Evolutionary conservation across 805 yeast species (phyloP).

Genomic region (Pichia kluyveri): DNA sequence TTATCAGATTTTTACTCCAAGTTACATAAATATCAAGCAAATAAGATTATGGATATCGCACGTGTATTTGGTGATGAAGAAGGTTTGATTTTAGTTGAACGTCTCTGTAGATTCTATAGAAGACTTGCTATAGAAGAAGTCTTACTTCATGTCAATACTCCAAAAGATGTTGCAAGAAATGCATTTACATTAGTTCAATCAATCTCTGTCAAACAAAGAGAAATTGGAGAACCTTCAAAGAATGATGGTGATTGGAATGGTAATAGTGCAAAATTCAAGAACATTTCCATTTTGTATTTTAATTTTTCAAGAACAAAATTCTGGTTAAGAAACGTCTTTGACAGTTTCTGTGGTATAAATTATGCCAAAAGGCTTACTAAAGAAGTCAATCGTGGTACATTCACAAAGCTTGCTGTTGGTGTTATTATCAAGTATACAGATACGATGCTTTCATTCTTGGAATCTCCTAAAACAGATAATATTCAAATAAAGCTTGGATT

Average conservation of each 20-base stretch:
- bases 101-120: slow-evolving; percentile 38
- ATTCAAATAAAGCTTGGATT: slow-evolving; percentile 20
- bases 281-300: slow-evolving; percentile 47
- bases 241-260: slow-evolving; percentile 30
- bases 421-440: slow-evolving; percentile 20
- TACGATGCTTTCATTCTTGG: slow-evolving; percentile 11
- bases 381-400: slow-evolving; percentile 8
- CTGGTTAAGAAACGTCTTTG: slow-evolving; percentile 26
- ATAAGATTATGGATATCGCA: slow-evolving; percentile 32
- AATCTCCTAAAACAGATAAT: slow-evolving; percentile 14
- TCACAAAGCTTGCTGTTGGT: slow-evolving; percentile 21
- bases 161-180: slow-evolving; percentile 36
- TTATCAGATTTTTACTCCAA: slow-evolving; percentile 46
- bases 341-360: slow-evolving; percentile 21
- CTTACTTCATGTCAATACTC: slow-evolving; percentile 38
- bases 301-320: slow-evolving; percentile 40
- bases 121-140: slow-evolving; percentile 52
- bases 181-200: slow-evolving; percentile 26
- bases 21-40: slow-evolving; percentile 41
- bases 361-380: slow-evolving; percentile 35
- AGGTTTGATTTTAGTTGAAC: slow-evolving; percentile 33
- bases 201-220: slow-evolving; percentile 34
- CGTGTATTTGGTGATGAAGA: slow-evolving; percentile 31
- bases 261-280: slow-evolving; percentile 53
- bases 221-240: slow-evolving; percentile 32